Evolutionary conservation across 306 rosid genomes (phyloP), one percentile per base, ranked within the genome.

Genomic region (Macrotyloma uniflorum): DNA sequence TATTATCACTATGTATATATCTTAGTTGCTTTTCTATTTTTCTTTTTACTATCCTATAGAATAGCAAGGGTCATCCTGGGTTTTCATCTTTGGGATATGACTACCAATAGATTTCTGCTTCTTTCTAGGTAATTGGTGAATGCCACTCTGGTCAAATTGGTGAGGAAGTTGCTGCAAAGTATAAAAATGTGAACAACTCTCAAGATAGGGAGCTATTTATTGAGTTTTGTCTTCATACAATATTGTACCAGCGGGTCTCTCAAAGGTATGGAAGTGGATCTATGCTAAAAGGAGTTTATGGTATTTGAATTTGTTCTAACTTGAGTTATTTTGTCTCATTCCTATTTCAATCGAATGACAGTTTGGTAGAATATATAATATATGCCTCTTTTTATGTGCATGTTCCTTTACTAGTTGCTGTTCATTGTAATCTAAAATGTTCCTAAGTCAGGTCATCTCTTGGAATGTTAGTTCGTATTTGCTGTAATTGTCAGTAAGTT

Each of bases 151-250:
- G 59, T 40, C 83, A 80, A 80, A 78, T 92, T 71, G 83, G 81
- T 76, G 91, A 86, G 43, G 97, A 89, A 86, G 86, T 82, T 86
- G 86, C 89, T 80, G 86, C 84, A 57, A 90, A 90, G 85, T 94
- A 90, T 88, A 85, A 80, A 84, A 73, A 20, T 35, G 81, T 89
- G 83, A 79, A 71, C 9, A 75, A 74, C 82, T 67, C 90, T 85
- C 85, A 67, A 73, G 97, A 92, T 79, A 89, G 83, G 76, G 86
- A 80, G 46, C 74, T 92, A 74, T 92, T 94, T 84, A 62, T 94
- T 75, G 97, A 92, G 73, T 92, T 94, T 88, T 89, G 92, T 77
- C 91, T 89, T 80, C 97, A 94, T 84, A 90, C 93, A 76, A 68
- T 94, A 81, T 80, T 94, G 89, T 94, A 90, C 78, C 98, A 94